Conservation (phyloP, 1,284 basidiomycete genomes). For the Ustilago tritici region DNA sequence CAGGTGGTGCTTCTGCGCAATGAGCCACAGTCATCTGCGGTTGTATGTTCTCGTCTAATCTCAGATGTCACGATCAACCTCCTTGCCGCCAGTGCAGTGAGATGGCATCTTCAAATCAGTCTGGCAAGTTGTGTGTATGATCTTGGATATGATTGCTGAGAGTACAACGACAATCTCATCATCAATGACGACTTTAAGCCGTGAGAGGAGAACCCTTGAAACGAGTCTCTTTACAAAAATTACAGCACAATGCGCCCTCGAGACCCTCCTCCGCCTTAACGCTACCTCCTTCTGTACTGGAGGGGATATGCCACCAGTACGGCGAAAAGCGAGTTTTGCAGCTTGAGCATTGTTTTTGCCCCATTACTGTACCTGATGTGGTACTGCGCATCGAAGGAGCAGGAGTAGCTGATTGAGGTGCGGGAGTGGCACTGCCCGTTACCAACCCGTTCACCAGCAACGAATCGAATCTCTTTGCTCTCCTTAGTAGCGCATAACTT, state of each 20-base stretch:
- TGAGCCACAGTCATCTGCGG: background rate
- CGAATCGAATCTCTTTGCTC: conserved; percentile 58
- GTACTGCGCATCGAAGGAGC: background rate
- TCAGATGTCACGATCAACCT: background rate
- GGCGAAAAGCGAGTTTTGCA: conserved; percentile 49
- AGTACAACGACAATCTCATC: background rate
- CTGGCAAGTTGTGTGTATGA: background rate
- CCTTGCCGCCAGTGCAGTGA: background rate
- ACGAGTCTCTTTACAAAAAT: conserved; percentile 39
- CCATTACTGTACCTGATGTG: background rate
- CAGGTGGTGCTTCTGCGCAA: background rate
- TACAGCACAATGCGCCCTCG: conserved; percentile 29
- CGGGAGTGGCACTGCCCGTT: background rate
- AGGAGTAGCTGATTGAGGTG: background rate
- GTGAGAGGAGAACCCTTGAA: conserved; percentile 9
- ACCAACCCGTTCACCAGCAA: conserved; percentile 1
- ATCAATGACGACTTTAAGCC: background rate
- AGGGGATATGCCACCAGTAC: conserved; percentile 42
- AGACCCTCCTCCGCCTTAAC: conserved; percentile 3
- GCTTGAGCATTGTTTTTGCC: conserved; percentile 14
- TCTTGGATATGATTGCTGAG: background rate
- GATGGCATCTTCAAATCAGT: too few relatives aligned
- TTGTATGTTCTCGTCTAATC: background rate
- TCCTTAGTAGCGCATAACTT: conserved; percentile 57
- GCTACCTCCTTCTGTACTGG: background rate